These are phyloP conservation scores for Fusarium siculi DNA, from an alignment of 2,329 filamentous ascomycete genomes.

Conservation along the genomic window DNA sequence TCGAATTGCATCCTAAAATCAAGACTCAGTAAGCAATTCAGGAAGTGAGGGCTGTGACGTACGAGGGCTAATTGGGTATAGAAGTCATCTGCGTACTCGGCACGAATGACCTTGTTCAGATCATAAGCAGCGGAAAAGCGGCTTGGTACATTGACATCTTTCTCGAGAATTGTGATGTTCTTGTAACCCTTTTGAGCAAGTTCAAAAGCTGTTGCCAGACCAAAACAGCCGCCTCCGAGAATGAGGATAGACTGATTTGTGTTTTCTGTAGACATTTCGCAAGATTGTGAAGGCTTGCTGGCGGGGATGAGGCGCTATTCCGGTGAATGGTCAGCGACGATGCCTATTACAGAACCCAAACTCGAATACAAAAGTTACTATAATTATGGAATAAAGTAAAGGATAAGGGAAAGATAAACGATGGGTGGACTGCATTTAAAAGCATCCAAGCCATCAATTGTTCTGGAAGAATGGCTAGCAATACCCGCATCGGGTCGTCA, in stretches of 20 bases:
- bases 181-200: constrained; percentile 23
- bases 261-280: neutral
- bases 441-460: neutral
- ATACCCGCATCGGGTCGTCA: constrained; percentile 1
- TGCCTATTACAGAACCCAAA: too few species aligned
- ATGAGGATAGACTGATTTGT: constrained; percentile 22
- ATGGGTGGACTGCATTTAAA: neutral
- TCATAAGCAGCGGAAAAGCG: constrained; percentile 29
- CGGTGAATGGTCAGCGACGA: too few species aligned
- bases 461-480: neutral
- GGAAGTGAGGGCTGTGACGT: too few species aligned
- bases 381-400: neutral
- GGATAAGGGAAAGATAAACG: fast-evolving
- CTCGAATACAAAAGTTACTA: too few species aligned
- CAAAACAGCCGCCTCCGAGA: constrained; percentile 27
- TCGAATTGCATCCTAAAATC: constrained; percentile 8
- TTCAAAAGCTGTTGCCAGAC: constrained; percentile 13
- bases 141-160: constrained; percentile 14
- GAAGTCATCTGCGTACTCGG: constrained; percentile 25
- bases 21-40: neutral
- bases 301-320: neutral
- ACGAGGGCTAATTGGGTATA: constrained; percentile 25
- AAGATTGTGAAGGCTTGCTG: neutral
- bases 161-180: constrained; percentile 26
- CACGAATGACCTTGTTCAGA: constrained; percentile 29